A percentile compares a stretch with the other conserved stretches of the same genome.
Conservation (phyloP, 208 protist species). For the Naegleria gruberi region DNA sequence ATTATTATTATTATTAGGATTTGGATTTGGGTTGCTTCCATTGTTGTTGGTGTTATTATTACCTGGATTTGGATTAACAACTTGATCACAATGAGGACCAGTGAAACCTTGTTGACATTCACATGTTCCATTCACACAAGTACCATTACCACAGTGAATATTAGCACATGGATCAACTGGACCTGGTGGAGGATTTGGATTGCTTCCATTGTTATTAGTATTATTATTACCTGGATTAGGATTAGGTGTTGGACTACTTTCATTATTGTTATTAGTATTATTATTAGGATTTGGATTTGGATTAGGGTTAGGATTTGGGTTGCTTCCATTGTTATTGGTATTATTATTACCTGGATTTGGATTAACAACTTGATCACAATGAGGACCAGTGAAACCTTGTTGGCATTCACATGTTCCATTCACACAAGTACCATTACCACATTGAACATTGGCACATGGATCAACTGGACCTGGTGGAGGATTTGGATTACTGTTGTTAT, state of each 20-base stretch:
- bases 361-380: not conserved
- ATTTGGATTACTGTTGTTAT: not conserved
- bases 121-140: not conserved
- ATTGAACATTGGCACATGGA: not conserved
- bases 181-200: not conserved
- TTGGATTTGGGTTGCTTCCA: not conserved
- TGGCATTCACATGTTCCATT: not conserved
- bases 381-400: not conserved
- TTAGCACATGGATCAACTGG: not conserved
- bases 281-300: not conserved
- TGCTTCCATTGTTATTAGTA: not conserved
- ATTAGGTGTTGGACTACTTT: not conserved
- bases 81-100: not conserved
- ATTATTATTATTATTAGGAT: not conserved
- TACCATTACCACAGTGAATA: not conserved
- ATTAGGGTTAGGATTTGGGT: not conserved
- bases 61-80: not conserved
- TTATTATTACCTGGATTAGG: not conserved
- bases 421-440: not conserved
- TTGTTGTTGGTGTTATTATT: not conserved
- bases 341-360: not conserved
- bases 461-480: not conserved
- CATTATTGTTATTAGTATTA: not conserved
- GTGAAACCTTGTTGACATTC: not conserved
- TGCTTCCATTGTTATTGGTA: not conserved